Evolutionary conservation across 1,139 yeast genomes (phyloP).

Genomic region (Zygosaccharomyces pseudobailii): DNA sequence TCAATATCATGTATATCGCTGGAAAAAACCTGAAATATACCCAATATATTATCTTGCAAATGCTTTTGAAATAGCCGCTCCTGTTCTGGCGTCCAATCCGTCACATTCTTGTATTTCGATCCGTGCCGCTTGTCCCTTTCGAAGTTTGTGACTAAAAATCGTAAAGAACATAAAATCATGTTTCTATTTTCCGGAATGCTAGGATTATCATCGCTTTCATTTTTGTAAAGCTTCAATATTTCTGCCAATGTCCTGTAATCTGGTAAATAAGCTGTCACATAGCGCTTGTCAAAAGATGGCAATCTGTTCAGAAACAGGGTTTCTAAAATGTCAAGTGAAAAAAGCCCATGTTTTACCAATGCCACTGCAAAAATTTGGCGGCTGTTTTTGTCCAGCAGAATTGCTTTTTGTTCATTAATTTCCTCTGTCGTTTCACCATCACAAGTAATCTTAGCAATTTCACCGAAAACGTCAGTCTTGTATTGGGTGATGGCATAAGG

Average conservation of each 20-base stretch:
- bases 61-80: slow-evolving; percentile 32
- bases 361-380: slow-evolving; percentile 34
- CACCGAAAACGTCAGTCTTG: slow-evolving; percentile 57
- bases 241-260: slow-evolving; percentile 34
- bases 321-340: slow-evolving; percentile 30
- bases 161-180: slow-evolving; percentile 28
- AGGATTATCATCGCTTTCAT: slow-evolving; percentile 16
- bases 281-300: slow-evolving; percentile 29
- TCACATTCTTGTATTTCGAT: slow-evolving; percentile 22
- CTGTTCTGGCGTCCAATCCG: slow-evolving; percentile 27
- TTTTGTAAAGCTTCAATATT: slow-evolving; percentile 29
- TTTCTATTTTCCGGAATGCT: slow-evolving; percentile 26
- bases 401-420: slow-evolving; percentile 21
- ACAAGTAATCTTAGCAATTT: slow-evolving; percentile 43
- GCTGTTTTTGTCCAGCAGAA: slow-evolving; percentile 28
- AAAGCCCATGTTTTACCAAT: slow-evolving; percentile 31
- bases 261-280: slow-evolving; percentile 27
- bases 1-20: slow-evolving; percentile 70
- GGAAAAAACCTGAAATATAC: slow-evolving; percentile 74
- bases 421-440: slow-evolving; percentile 17
- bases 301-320: slow-evolving; percentile 27
- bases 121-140: slow-evolving; percentile 29
- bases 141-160: slow-evolving; percentile 30
- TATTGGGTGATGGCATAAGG: slow-evolving; percentile 70
- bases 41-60: slow-evolving; percentile 60